Evolutionary conservation across 1,284 basidiomycete species (phyloP).

Genomic region (Xerocomus amazonicus): DNA sequence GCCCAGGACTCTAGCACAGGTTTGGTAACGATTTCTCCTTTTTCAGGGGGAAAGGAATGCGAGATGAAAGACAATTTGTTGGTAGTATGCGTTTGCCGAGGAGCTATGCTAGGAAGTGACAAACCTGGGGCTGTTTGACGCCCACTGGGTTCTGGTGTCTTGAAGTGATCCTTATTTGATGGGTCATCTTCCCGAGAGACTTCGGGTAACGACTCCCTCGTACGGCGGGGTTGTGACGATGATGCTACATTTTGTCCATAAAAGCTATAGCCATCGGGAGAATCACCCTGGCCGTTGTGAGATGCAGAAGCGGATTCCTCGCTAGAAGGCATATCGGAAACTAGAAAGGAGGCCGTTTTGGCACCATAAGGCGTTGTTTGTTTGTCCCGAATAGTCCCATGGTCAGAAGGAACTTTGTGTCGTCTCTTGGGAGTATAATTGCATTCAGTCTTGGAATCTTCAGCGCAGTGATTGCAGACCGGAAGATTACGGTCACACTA

Average conservation of each 20-base stretch:
- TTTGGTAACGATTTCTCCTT: conserved; percentile 37
- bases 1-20: conserved; percentile 51
- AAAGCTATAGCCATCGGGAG: conserved; percentile 34
- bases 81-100: conserved; percentile 22
- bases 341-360: conserved; percentile 50
- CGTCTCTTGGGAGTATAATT: conserved; percentile 69
- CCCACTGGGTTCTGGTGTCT: conserved; percentile 27
- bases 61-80: conserved; percentile 34
- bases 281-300: conserved; percentile 23
- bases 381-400: conserved; percentile 37
- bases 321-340: conserved; percentile 40
- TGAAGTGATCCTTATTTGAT: conserved; percentile 14
- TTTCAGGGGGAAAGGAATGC: conserved; percentile 34
- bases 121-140: conserved; percentile 17
- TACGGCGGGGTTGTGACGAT: conserved; percentile 25
- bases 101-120: conserved; percentile 14
- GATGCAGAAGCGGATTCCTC: conserved; percentile 24
- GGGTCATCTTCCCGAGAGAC: conserved; percentile 19
- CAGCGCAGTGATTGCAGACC: conserved; percentile 61
- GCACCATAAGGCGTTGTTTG: conserved; percentile 40
- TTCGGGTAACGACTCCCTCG: conserved; percentile 25
- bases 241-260: conserved; percentile 39
- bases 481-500: conserved; percentile 69
- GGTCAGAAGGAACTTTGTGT: conserved; percentile 51
- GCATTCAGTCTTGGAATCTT: conserved; percentile 50